Conservation (phyloP, 1,284 basidiomycete species). For the Uromyces viciae-fabae region DNA sequence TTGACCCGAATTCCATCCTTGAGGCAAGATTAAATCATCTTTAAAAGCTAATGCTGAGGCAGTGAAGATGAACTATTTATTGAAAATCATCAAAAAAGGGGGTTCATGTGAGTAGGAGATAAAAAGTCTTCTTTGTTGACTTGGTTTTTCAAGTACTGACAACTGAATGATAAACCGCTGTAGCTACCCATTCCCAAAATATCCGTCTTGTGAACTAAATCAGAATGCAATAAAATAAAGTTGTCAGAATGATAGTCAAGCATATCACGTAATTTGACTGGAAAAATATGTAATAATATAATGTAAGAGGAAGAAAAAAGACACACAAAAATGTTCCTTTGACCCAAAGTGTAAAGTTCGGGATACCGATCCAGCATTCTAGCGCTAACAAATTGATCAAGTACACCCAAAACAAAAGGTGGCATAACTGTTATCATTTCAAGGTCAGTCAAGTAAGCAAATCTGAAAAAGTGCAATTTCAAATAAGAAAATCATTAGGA, state of each 20-base stretch:
- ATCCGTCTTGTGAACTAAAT: conserved; percentile 72
- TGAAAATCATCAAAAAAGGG: background rate
- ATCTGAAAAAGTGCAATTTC: background rate
- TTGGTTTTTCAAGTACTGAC: conserved; percentile 59
- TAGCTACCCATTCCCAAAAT: conserved; percentile 93
- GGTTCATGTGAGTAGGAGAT: background rate
- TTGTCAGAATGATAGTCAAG: no score
- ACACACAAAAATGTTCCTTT: conserved; percentile 71
- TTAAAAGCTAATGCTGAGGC: conserved; percentile 88
- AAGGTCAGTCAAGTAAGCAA: background rate
- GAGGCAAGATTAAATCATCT: conserved; percentile 75
- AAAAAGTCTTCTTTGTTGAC: background rate
- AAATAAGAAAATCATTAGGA: background rate
- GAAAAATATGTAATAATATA: conserved; percentile 50
- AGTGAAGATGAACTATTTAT: conserved; percentile 54
- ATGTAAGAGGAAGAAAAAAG: conserved; percentile 44
- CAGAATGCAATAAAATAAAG: background rate
- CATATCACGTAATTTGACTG: background rate
- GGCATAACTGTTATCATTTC: conserved; percentile 64
- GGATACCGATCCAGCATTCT: conserved; percentile 95
- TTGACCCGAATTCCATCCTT: conserved; percentile 79
- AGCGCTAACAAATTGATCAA: conserved; percentile 93
- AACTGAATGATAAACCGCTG: conserved; percentile 88
- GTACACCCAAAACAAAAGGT: conserved; percentile 89
- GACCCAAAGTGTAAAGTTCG: conserved; percentile 87